Evolutionary conservation across 352 stramenopile genomes (phyloP).

Genomic region (Pythium scleroteichum): DNA sequence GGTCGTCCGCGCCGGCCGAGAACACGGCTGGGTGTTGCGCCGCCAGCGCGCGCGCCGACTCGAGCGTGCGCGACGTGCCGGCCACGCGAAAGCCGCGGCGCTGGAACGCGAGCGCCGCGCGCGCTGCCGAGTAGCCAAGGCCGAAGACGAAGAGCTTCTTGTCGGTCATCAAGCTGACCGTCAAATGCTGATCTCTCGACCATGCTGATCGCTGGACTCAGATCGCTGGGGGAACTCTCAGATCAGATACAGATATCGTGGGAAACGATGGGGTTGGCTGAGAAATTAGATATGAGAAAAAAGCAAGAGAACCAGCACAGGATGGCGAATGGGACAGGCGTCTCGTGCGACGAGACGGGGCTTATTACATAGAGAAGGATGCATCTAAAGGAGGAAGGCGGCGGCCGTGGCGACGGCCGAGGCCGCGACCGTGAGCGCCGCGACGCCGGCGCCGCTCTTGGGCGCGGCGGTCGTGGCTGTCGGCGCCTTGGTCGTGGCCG

Average conservation of each 20-base stretch:
- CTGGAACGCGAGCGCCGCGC: conserved; percentile 69
- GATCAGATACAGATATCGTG: too few relatives aligned
- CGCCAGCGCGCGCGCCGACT: conserved; percentile 45
- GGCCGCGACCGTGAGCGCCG: not conserved
- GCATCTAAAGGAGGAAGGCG: not conserved
- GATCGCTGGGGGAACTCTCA: too few relatives aligned
- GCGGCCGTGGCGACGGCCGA: not conserved
- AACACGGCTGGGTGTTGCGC: conserved; percentile 45
- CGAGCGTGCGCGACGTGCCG: conserved; percentile 68
- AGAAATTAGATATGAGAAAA: too few relatives aligned
- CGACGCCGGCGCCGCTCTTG: not conserved
- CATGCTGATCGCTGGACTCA: not conserved
- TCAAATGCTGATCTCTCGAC: not conserved
- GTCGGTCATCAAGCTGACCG: conserved; percentile 17
- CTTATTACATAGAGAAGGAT: not conserved
- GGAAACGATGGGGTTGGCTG: too few relatives aligned
- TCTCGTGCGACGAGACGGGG: too few relatives aligned
- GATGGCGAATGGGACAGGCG: too few relatives aligned
- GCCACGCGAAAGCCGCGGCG: conserved; percentile 59
- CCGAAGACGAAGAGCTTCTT: conserved; percentile 89
- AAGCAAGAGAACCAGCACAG: not conserved
- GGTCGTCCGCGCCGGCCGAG: conserved; percentile 22
- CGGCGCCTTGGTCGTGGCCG: not conserved
- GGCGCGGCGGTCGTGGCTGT: conserved; percentile 1
- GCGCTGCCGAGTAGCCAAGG: conserved; percentile 81